Evolutionary conservation across 768 basidiomycete genomes (phyloP), one percentile per base, ranked within the genome.

Genomic region (Psilocybe tampanensis): DNA sequence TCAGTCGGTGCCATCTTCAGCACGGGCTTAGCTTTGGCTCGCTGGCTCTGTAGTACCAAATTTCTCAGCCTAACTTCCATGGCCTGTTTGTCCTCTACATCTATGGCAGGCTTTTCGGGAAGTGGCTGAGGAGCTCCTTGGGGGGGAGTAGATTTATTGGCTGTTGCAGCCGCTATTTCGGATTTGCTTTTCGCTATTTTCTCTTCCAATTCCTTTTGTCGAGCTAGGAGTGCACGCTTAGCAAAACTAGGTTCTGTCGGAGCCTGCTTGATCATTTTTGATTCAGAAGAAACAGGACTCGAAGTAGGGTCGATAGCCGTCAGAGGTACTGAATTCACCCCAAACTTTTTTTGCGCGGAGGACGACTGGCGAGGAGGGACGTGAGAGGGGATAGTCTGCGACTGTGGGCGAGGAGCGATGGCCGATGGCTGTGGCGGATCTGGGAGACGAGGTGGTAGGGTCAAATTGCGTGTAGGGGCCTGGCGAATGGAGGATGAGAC

Each of bases 171-270:
- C 9, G 55, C 72, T 23, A 77, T 65, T 64, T 79, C 77, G 58
- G 66, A 29, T 61, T 73, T 76, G 44, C 70, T 72, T 55, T 65
- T 64, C 2, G 74, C 66, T 41, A 80, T 77, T 54, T 70, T 68
- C 54, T 78, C 76, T 60, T 81, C 78, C 24, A 80, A 63, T 33
- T 80, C 79, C 67, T 73, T 79, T 51, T 78, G 76, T 56, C 75
- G 68, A 8, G 74, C 76, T 24, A 76, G 39, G 15, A 79, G 68
- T 17, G 74, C 70, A 12, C 72, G 71, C 58, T 76, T 78, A 21
- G 68, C 66, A 52, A 64, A 74, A 50, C 68, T 76, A n/a, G 77
- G 74, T 15, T 67, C 70, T 44, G 68, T 74, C 2, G 77, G 74
- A 12, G 70, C 63, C 47, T 68, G 74, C 58, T 75, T 74, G 69